A percentile compares a stretch with the other conserved stretches of the same genome.
phyloP scores from a whole-genome alignment of 192 early-diverging fungal genomes.

The Linnemannia exigua region DNA sequence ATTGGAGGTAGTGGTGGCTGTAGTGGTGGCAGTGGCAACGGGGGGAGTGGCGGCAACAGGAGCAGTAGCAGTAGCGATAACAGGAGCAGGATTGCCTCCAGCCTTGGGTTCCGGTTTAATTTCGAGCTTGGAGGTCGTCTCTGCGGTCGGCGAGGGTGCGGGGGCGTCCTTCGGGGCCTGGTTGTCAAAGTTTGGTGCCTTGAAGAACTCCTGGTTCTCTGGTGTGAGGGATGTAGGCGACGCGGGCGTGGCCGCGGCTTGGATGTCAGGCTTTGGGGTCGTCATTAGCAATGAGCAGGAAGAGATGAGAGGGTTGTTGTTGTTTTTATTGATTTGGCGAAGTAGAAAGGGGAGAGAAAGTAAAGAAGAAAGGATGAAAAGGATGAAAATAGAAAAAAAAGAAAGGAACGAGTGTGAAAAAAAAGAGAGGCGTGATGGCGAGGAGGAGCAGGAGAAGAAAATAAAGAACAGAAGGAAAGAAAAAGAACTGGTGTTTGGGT shows the following conservation, averaged over 20 bases:
- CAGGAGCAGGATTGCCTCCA: not conserved
- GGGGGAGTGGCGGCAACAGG: no score
- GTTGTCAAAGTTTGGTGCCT: constrained; percentile 16
- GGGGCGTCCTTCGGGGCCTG: not conserved
- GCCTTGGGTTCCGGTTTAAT: constrained; percentile 21
- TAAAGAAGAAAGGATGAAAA: not conserved
- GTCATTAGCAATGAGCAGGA: constrained; percentile 18
- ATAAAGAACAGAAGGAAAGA: not conserved
- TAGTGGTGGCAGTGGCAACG: no score
- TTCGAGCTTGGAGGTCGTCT: constrained; percentile 21
- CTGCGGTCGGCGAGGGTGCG: constrained; percentile 12
- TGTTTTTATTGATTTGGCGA: not conserved
- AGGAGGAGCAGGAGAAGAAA: not conserved
- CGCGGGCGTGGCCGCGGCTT: constrained; percentile 20
- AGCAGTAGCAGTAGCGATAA: no score
- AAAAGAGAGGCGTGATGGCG: no score
- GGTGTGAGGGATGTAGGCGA: constrained; percentile 15
- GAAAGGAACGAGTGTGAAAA: not conserved
- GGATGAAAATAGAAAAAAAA: not conserved
- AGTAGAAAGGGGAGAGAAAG: no score
- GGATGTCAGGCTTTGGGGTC: constrained; percentile 18
- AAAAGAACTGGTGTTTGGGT: no score
- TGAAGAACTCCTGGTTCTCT: constrained; percentile 33
- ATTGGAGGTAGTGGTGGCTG: not conserved
- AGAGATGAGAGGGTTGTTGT: not conserved